Percentiles rank a stretch among this genome's conserved stretches.
These are phyloP conservation scores for Discostella stelligeroides DNA, from an alignment of 108 stramenopile species.

Conservation along the genomic window DNA sequence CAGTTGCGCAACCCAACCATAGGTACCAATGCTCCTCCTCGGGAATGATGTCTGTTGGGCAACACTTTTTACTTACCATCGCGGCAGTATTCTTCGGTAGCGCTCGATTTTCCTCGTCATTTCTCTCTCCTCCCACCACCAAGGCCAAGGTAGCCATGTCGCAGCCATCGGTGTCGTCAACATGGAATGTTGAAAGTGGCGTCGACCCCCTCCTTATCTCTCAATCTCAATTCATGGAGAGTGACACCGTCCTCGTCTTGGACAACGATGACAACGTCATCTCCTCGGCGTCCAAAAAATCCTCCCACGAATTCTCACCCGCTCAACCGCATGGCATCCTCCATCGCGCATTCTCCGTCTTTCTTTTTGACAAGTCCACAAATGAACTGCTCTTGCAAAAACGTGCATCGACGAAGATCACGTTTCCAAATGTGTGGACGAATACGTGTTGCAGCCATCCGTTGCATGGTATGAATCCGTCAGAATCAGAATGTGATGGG, in stretches of 20 bases:
- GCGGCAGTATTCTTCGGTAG: no score
- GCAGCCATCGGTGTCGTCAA: no score
- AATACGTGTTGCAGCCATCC: constrained; percentile 99
- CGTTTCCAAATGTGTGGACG: constrained; percentile 99
- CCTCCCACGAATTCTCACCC: constrained; percentile 69
- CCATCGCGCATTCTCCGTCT: constrained; percentile 99
- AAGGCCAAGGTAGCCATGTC: no score
- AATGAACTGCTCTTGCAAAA: constrained; percentile 93
- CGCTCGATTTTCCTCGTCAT: no score
- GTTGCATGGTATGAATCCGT: constrained; percentile 84
- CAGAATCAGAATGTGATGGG: constrained; percentile 75
- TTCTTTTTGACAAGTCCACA: constrained; percentile 91
- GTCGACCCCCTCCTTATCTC: no score
- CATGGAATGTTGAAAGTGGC: no score
- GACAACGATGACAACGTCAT: constrained; percentile 80
- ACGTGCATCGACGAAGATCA: constrained; percentile 94
- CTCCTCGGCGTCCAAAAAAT: constrained; percentile 71
- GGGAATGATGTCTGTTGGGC: no score
- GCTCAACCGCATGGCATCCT: constrained; percentile 79
- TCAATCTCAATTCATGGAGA: constrained; percentile 82
- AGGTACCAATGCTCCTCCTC: no score
- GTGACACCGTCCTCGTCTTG: constrained; percentile 86
- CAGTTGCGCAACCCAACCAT: no score
- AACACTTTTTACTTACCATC: no score
- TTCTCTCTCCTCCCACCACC: no score